These are phyloP conservation scores for Plectosphaerella sp. DNA, from an alignment of 2,329 filamentous ascomycete species.

Conservation along the genomic window DNA sequence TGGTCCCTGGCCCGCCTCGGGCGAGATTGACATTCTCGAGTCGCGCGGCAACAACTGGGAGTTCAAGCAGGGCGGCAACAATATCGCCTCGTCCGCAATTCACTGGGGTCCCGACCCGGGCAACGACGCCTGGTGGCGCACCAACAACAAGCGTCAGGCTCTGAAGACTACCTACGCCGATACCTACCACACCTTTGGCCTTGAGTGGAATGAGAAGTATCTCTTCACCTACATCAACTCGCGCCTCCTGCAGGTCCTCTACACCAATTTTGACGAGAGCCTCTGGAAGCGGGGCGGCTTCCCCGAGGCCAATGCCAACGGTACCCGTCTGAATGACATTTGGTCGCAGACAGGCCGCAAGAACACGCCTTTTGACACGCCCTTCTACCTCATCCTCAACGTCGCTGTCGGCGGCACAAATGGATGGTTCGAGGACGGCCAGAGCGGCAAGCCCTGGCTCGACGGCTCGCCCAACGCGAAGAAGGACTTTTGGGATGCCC, in stretches of 20 bases:
- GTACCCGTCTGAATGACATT: constrained; percentile 57
- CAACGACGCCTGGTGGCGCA: constrained; percentile 79
- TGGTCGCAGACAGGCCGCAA: constrained; percentile 59
- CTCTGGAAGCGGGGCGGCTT: constrained; percentile 69
- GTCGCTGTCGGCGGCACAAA: constrained; percentile 74
- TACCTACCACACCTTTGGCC: constrained; percentile 70
- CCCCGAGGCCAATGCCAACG: constrained; percentile 58
- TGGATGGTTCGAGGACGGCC: constrained; percentile 77
- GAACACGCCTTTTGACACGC: constrained; percentile 70
- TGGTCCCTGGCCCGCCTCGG: constrained; percentile 67
- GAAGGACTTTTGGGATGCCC: constrained; percentile 72
- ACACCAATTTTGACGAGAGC: constrained; percentile 65
- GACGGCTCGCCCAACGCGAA: constrained; percentile 62
- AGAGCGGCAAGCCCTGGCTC: constrained; percentile 73
- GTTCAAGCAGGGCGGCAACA: constrained; percentile 73
- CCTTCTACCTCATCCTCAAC: constrained; percentile 73
- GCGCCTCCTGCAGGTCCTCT: constrained; percentile 74
- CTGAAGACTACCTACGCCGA: constrained; percentile 69
- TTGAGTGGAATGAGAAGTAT: constrained; percentile 87
- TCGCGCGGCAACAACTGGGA: constrained; percentile 78
- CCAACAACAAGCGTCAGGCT: constrained; percentile 71
- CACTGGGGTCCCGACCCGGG: constrained; percentile 74
- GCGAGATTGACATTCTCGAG: constrained; percentile 75
- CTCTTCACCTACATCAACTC: constrained; percentile 83
- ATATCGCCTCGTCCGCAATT: constrained; percentile 72